Evolutionary conservation across 2,329 filamentous ascomycete genomes (phyloP).

Genomic region (Scleromitrula shiraiana): DNA sequence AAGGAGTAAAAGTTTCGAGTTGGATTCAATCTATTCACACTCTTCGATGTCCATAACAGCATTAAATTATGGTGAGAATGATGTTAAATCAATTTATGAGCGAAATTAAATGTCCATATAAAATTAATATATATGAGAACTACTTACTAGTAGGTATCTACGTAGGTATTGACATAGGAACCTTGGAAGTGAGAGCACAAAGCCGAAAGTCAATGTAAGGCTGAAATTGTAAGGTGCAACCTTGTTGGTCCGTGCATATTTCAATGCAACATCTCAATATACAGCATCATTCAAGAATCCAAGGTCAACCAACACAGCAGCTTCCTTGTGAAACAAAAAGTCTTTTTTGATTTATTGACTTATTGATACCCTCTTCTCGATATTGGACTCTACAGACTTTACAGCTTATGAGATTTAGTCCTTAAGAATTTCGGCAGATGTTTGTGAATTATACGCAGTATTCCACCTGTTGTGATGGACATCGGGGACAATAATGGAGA

Average conservation of each 20-base stretch:
- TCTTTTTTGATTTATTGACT: not conserved
- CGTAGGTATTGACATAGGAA: too few species aligned
- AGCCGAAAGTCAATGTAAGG: too few species aligned
- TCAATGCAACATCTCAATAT: not conserved
- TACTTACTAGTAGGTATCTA: too few species aligned
- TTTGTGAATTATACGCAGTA: constrained; percentile 23
- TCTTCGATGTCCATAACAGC: not conserved
- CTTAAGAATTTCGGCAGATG: constrained; percentile 15
- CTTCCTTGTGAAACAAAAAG: constrained; percentile 2
- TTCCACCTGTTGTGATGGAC: constrained; percentile 44
- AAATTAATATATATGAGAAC: not conserved
- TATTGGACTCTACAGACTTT: not conserved
- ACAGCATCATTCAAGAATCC: not conserved
- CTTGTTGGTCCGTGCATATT: not conserved
- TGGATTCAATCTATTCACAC: not conserved
- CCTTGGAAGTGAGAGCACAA: too few species aligned
- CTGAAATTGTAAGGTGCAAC: not conserved
- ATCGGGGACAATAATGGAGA: constrained; percentile 43
- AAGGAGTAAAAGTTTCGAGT: too few species aligned
- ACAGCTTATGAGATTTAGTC: not conserved
- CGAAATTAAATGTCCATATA: not conserved
- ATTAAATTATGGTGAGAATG: too few species aligned
- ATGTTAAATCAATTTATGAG: not conserved
- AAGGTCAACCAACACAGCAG: constrained; percentile 1
- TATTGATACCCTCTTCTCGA: not conserved